These are phyloP conservation scores for Plenodomus tracheiphilus DNA, from an alignment of 2,329 filamentous ascomycete genomes.

Conservation along the genomic window DNA sequence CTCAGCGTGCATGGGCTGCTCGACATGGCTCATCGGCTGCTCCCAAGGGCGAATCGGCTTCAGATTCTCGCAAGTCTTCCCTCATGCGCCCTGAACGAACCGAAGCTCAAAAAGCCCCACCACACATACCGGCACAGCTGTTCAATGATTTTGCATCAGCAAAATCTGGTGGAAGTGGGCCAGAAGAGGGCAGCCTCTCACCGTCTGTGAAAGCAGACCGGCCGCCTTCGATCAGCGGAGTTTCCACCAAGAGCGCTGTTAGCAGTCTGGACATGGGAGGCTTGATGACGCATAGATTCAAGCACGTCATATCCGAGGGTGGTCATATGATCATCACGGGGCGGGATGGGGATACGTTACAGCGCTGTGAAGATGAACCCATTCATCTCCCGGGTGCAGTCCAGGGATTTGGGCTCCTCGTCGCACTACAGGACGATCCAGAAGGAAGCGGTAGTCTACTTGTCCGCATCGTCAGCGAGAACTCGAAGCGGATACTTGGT, in stretches of 20 bases:
- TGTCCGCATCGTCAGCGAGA: slow-evolving; percentile 79
- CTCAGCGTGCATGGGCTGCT: slow-evolving; percentile 16
- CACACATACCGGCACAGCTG: slow-evolving; percentile 33
- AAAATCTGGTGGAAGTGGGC: slow-evolving; percentile 25
- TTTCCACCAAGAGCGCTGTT: slow-evolving; percentile 39
- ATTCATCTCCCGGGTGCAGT: slow-evolving; percentile 84
- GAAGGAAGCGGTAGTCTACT: slow-evolving; percentile 63
- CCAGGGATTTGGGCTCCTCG: slow-evolving; percentile 76
- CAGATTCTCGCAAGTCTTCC: slow-evolving; percentile 4
- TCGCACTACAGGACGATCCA: slow-evolving; percentile 72
- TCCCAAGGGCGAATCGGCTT: slow-evolving; percentile 7
- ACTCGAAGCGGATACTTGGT: slow-evolving; percentile 73
- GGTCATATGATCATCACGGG: slow-evolving; percentile 85
- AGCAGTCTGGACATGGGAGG: slow-evolving; percentile 48
- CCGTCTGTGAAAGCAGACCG: slow-evolving; percentile 25
- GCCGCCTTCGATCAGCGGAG: slow-evolving; percentile 26
- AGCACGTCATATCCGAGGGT: slow-evolving; percentile 73
- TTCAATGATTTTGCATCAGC: slow-evolving; percentile 43
- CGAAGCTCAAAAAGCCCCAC: slow-evolving; percentile 14
- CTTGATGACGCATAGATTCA: slow-evolving; percentile 73
- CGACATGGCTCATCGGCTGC: slow-evolving; percentile 4
- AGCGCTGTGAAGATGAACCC: slow-evolving; percentile 87
- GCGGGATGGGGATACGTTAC: slow-evolving; percentile 69
- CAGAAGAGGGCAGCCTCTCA: slow-evolving; percentile 21
- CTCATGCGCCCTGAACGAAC: slow-evolving; percentile 3